Conservation (phyloP, 1,284 basidiomycete species). For the Austroboletus novae-zelandiae region DNA sequence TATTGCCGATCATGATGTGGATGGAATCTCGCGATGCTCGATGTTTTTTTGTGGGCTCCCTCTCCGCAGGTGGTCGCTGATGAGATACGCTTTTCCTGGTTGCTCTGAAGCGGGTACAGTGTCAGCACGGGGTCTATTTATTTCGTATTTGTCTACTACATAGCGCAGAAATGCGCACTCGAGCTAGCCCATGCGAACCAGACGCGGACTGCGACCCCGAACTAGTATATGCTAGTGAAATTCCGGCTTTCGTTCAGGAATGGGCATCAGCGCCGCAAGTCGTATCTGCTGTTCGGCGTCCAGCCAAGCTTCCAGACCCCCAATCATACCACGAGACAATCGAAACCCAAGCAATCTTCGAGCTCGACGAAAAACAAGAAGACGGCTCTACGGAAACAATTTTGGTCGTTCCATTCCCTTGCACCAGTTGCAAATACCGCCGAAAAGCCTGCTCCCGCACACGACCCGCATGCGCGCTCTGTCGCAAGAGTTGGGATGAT, state of each 20-base stretch:
- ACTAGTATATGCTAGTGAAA: neutral
- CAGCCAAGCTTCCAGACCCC: conserved; percentile 15
- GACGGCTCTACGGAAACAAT: conserved; percentile 13
- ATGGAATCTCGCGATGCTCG: too few species aligned
- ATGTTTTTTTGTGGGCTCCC: too few species aligned
- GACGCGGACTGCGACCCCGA: neutral
- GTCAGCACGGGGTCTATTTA: too few species aligned
- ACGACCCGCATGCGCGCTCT: conserved; percentile 22
- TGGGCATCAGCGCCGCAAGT: conserved; percentile 20
- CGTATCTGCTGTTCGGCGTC: conserved; percentile 23
- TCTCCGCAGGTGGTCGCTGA: too few species aligned
- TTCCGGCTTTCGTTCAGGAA: conserved; percentile 22
- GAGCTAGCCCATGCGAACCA: neutral
- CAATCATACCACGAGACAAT: conserved; percentile 20
- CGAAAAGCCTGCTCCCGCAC: conserved; percentile 27
- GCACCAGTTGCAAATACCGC: conserved; percentile 9
- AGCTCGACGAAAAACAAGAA: conserved; percentile 18
- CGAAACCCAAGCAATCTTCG: conserved; percentile 26
- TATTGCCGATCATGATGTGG: too few species aligned
- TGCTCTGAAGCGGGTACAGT: too few species aligned
- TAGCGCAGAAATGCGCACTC: too few species aligned
- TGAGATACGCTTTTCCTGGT: too few species aligned
- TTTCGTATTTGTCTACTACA: too few species aligned
- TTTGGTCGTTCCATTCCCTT: conserved; percentile 21
- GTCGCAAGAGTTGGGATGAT: conserved; percentile 1